Conservation (phyloP, 2,329 filamentous ascomycete species). For the Penicillium sp. region DNA sequence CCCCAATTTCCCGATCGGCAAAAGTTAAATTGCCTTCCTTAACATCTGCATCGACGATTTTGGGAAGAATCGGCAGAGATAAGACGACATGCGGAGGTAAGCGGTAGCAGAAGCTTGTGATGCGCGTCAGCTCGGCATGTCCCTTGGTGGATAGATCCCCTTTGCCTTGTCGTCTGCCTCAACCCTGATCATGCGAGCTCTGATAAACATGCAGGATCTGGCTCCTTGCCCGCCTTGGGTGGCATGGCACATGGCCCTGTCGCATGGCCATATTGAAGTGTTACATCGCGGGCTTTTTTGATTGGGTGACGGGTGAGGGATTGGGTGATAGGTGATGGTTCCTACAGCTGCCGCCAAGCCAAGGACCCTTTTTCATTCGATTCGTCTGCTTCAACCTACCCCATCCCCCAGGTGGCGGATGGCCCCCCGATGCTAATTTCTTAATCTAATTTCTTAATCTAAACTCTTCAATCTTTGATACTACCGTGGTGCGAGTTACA, state of each 20-base stretch:
- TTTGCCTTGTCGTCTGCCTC: background rate
- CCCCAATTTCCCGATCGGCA: background rate
- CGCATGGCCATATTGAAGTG: conserved; percentile 17
- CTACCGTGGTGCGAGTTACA: background rate
- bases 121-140: background rate
- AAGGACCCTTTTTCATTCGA: background rate
- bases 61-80: background rate
- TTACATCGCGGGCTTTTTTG: conserved; percentile 21
- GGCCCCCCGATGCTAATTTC: background rate
- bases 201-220: background rate
- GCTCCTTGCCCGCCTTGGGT: background rate
- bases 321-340: background rate
- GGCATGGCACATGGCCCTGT: conserved; percentile 17
- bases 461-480: background rate
- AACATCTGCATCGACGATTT: background rate
- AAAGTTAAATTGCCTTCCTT: background rate
- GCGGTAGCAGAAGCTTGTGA: background rate
- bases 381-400: background rate
- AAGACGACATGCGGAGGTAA: background rate
- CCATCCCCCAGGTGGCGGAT: background rate
- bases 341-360: background rate
- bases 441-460: background rate
- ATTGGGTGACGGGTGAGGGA: conserved; percentile 13
- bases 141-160: background rate
- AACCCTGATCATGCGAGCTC: background rate